A percentile compares a stretch with the other conserved stretches of the same genome.
These are phyloP conservation scores for Limnanthes douglasii DNA, from an alignment of 345 rosid species.

Conservation along the genomic window DNA sequence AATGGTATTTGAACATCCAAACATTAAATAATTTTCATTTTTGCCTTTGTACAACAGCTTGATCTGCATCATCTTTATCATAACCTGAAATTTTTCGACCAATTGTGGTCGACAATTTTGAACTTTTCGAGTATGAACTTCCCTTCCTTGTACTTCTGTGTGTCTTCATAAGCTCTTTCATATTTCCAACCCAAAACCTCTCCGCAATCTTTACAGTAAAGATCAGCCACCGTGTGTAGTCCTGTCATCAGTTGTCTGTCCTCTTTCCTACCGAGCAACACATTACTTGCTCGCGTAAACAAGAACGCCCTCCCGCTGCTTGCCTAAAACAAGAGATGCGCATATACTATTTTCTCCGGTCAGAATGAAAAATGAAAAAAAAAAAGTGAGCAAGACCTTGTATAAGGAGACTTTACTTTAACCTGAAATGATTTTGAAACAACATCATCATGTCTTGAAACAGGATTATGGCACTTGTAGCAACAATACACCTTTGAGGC, in stretches of 20 bases:
- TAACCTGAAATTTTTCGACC: constrained; percentile 5
- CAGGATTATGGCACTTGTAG: constrained; percentile 20
- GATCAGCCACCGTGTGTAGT: constrained; percentile 19
- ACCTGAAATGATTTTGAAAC: constrained; percentile 30
- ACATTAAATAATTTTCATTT: too few relatives aligned
- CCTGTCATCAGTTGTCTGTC: constrained; percentile 15
- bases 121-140: constrained; percentile 14
- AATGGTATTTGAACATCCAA: too few relatives aligned
- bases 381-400: neutral
- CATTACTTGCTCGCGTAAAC: constrained; percentile 15
- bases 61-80: neutral
- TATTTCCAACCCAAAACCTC: constrained; percentile 24
- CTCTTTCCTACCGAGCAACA: constrained; percentile 12
- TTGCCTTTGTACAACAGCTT: neutral
- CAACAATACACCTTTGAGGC: constrained; percentile 24
- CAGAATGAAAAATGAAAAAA: neutral
- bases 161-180: constrained; percentile 11
- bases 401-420: constrained; percentile 1
- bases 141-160: constrained; percentile 22
- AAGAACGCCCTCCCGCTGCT: constrained; percentile 16
- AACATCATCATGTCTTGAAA: constrained; percentile 27
- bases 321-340: constrained; percentile 7
- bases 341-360: too few relatives aligned
- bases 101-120: constrained; percentile 15
- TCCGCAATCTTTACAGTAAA: constrained; percentile 15